Conservation (phyloP, 208 protist species). For the Histomonas meleagridis region DNA sequence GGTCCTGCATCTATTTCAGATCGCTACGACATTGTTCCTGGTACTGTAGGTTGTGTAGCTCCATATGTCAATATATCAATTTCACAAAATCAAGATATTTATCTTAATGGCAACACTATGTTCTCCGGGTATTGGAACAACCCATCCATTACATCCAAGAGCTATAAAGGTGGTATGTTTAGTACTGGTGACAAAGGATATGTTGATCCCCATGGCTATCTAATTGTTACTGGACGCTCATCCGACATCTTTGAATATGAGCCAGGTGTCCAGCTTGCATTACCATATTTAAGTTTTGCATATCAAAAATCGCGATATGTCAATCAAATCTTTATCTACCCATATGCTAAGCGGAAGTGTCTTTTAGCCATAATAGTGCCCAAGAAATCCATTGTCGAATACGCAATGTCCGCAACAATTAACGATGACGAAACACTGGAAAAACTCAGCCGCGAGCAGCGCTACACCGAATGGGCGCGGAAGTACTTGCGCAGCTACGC, state of each 20-base stretch:
- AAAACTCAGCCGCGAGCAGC: too few species aligned
- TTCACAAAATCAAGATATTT: background rate
- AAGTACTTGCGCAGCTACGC: background rate
- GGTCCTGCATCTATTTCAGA: background rate
- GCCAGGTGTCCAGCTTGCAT: background rate
- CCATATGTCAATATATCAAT: background rate
- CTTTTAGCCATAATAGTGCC: background rate
- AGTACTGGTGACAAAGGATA: background rate
- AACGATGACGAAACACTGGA: background rate
- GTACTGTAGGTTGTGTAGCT: background rate
- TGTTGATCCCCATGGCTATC: background rate
- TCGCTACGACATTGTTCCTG: background rate
- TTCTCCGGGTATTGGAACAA: background rate
- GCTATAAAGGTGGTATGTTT: background rate
- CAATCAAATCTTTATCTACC: background rate
- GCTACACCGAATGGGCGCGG: background rate
- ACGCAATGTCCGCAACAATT: background rate
- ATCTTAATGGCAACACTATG: background rate
- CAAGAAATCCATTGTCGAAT: background rate
- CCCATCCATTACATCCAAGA: background rate
- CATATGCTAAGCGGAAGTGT: background rate
- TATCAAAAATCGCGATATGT: background rate
- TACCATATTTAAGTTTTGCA: background rate
- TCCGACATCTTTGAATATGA: background rate
- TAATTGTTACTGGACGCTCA: background rate